Percentiles rank a stretch among this genome's conserved stretches.
These are phyloP conservation scores for Globisporangium barbulae DNA, from an alignment of 352 stramenopile genomes.

Conservation along the genomic window DNA sequence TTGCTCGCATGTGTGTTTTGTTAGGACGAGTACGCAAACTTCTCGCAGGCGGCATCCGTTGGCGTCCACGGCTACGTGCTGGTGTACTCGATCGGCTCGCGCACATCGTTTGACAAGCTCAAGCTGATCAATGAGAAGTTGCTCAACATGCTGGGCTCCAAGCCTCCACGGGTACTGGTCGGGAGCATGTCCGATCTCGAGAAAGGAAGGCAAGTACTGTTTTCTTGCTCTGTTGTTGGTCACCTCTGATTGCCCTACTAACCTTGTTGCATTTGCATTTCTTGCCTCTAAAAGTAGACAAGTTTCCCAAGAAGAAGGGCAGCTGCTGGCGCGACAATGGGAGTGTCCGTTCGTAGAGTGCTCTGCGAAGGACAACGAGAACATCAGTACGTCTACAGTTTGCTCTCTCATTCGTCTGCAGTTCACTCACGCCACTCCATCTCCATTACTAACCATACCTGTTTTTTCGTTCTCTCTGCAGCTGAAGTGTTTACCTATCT, in stretches of 20 bases:
- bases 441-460: conserved; percentile 11
- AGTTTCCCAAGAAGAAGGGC: conserved; percentile 82
- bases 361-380: conserved; percentile 90
- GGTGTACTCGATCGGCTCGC: conserved; percentile 93
- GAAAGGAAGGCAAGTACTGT: conserved; percentile 71
- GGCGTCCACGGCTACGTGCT: conserved; percentile 95
- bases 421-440: background rate
- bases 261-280: background rate
- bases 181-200: conserved; percentile 95
- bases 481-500: conserved; percentile 90
- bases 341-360: conserved; percentile 95
- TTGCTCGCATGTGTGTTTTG: background rate
- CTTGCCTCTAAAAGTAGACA: conserved; percentile 37
- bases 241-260: background rate
- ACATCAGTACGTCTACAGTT: conserved; percentile 71
- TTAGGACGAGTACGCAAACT: conserved; percentile 94
- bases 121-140: conserved; percentile 94
- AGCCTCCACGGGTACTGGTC: conserved; percentile 92
- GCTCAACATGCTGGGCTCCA: conserved; percentile 92
- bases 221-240: background rate
- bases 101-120: conserved; percentile 94
- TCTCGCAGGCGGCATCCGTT: conserved; percentile 94
- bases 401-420: conserved; percentile 7
- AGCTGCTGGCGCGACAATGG: conserved; percentile 87
- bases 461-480: conserved; percentile 20